A percentile compares a stretch with the other conserved stretches of the same genome.
Evolutionary conservation across 2,329 filamentous ascomycete species (phyloP).

Genomic region (Colletotrichum tamarilloi): DNA sequence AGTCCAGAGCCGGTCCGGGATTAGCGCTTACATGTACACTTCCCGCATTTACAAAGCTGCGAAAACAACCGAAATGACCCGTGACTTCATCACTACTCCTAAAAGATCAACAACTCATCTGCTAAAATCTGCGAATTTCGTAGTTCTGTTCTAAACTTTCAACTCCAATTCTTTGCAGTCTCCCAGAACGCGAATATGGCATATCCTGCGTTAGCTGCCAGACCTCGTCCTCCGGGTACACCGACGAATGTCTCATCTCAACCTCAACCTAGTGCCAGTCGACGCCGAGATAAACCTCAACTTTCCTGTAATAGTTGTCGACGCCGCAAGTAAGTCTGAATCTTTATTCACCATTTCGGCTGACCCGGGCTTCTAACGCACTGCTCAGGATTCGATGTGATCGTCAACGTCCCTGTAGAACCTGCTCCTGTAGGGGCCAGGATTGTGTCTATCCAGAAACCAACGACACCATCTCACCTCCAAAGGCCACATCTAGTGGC

Average conservation of each 20-base stretch:
- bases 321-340: conserved; percentile 45
- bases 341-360: rapidly evolving
- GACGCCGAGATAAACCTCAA: conserved; percentile 46
- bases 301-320: conserved; percentile 49
- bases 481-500: rapidly evolving
- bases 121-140: no score
- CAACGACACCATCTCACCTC: background rate
- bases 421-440: conserved; percentile 36
- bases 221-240: no score
- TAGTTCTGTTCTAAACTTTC: rapidly evolving
- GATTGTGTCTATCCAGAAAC: conserved; percentile 38
- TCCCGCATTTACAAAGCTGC: background rate
- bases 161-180: background rate
- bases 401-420: conserved; percentile 39
- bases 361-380: no score
- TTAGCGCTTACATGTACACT: conserved; percentile 11
- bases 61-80: no score
- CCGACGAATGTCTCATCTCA: background rate
- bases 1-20: background rate
- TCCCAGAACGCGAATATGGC: background rate
- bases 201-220: background rate
- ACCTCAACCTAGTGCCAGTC: conserved; percentile 20
- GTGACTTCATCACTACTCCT: background rate
- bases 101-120: no score
- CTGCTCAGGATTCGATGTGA: conserved; percentile 40